A percentile compares a stretch with the other conserved stretches of the same genome.
phyloP scores from a whole-genome alignment of 306 rosid genomes.

The Chamaecrista fasciculata region DNA sequence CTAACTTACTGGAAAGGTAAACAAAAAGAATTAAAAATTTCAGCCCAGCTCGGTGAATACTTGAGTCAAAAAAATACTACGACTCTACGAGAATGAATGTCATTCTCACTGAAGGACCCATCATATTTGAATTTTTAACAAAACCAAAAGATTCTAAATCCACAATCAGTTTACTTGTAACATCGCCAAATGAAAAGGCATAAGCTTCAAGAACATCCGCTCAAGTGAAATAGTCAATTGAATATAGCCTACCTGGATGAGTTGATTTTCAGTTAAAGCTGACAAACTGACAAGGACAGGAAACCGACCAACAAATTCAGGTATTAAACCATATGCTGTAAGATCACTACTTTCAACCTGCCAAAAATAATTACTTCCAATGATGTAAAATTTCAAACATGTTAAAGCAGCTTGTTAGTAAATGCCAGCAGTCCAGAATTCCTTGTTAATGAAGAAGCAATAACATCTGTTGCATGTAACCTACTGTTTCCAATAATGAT shows the following conservation, averaged over 20 bases:
- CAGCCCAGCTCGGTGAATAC: not conserved
- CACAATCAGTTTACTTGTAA: slow-evolving; percentile 13
- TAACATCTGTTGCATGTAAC: slow-evolving; percentile 28
- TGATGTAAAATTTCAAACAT: slow-evolving; percentile 14
- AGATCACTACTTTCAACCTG: slow-evolving; percentile 99
- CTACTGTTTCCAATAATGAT: slow-evolving; percentile 81
- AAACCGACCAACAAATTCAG: slow-evolving; percentile 97
- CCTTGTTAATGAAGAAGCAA: slow-evolving; percentile 1
- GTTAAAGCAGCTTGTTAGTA: slow-evolving; percentile 15
- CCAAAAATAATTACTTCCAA: slow-evolving; percentile 25
- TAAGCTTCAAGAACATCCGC: not conserved
- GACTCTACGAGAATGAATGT: too few species aligned
- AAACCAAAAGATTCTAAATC: slow-evolving; percentile 9
- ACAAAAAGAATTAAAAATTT: not conserved
- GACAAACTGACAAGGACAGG: slow-evolving; percentile 91
- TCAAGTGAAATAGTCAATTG: slow-evolving; percentile 4
- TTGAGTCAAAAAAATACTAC: not conserved
- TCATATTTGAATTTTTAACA: slow-evolving; percentile 2
- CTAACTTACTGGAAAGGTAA: not conserved
- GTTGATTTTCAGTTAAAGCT: slow-evolving; percentile 86
- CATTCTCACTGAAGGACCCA: slow-evolving; percentile 1
- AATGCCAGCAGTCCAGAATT: slow-evolving; percentile 23
- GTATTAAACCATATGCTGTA: slow-evolving; percentile 87
- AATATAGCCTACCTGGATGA: slow-evolving; percentile 67
- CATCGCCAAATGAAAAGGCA: slow-evolving; percentile 17